A percentile compares a stretch with the other conserved stretches of the same genome.
These are phyloP conservation scores for Aspergillus sp. DNA, from an alignment of 2,329 filamentous ascomycete genomes.

Conservation along the genomic window DNA sequence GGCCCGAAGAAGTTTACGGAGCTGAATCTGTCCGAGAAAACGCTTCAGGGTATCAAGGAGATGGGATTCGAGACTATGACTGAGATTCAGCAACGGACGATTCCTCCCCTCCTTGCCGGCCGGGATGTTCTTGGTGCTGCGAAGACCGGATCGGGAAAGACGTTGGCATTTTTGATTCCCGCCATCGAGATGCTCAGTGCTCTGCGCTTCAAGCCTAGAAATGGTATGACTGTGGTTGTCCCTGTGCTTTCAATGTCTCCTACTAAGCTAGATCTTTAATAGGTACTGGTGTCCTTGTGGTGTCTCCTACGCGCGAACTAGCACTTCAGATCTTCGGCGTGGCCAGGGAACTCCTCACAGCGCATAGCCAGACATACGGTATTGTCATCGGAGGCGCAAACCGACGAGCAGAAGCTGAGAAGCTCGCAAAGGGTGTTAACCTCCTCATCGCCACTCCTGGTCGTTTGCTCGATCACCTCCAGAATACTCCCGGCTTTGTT, in stretches of 20 bases:
- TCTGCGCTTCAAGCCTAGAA: constrained; percentile 90
- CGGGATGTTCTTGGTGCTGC: constrained; percentile 92
- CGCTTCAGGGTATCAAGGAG: constrained; percentile 81
- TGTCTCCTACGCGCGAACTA: constrained; percentile 90
- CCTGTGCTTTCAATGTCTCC: neutral
- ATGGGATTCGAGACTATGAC: constrained; percentile 98
- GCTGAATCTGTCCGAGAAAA: constrained; percentile 84
- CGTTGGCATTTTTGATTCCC: constrained; percentile 89
- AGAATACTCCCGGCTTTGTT: constrained; percentile 85
- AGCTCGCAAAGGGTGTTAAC: constrained; percentile 92
- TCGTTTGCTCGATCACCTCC: constrained; percentile 87
- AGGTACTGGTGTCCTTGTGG: constrained; percentile 84
- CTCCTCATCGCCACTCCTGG: constrained; percentile 93
- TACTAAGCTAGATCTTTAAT: constrained; percentile 13
- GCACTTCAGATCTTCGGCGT: constrained; percentile 97
- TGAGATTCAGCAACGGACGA: constrained; percentile 85
- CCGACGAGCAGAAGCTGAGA: constrained; percentile 85
- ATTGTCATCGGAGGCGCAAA: constrained; percentile 97
- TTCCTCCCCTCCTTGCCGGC: constrained; percentile 85
- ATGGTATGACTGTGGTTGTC: constrained; percentile 56
- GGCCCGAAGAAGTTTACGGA: constrained; percentile 76
- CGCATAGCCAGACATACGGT: constrained; percentile 93
- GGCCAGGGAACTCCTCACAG: constrained; percentile 86
- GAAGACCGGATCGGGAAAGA: constrained; percentile 96
- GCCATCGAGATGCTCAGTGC: constrained; percentile 91